Percentiles rank a stretch among this genome's conserved stretches.
Evolutionary conservation across 371 early-diverging fungal genomes (phyloP).

Genomic region (Globomyces sp.): DNA sequence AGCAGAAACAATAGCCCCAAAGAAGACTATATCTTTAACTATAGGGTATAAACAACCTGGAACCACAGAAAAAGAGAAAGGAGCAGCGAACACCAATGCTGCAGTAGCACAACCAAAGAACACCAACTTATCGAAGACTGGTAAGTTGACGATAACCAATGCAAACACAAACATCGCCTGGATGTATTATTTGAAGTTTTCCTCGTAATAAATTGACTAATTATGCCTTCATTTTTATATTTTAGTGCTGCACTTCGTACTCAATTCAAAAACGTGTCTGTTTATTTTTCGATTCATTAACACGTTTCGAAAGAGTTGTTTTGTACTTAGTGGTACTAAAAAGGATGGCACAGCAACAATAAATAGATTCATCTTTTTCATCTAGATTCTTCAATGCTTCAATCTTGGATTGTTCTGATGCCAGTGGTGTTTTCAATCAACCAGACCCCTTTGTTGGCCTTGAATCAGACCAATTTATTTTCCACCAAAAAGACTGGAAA

Average conservation of each 20-base stretch:
- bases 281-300: no score
- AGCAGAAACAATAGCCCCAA: constrained; percentile 48
- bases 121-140: constrained; percentile 20
- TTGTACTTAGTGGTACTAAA: no score
- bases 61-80: constrained; percentile 8
- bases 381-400: not conserved
- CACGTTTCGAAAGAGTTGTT: no score
- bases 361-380: not conserved
- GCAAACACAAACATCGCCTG: constrained; percentile 30
- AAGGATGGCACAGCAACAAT: no score
- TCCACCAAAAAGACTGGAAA: constrained; percentile 6
- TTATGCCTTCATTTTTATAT: not conserved
- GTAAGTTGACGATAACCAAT: constrained; percentile 35
- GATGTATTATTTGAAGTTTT: constrained; percentile 33
- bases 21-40: constrained; percentile 46
- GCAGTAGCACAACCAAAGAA: constrained; percentile 5
- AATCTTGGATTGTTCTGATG: not conserved
- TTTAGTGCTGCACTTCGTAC: no score
- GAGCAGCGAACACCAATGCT: constrained; percentile 12
- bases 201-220: not conserved
- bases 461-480: not conserved
- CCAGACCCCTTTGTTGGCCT: not conserved
- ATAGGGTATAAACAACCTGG: constrained; percentile 37
- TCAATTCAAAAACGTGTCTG: no score
- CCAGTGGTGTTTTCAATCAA: not conserved